Conservation (phyloP, 2,329 filamentous ascomycete genomes). For the Cordyceps javanica region DNA sequence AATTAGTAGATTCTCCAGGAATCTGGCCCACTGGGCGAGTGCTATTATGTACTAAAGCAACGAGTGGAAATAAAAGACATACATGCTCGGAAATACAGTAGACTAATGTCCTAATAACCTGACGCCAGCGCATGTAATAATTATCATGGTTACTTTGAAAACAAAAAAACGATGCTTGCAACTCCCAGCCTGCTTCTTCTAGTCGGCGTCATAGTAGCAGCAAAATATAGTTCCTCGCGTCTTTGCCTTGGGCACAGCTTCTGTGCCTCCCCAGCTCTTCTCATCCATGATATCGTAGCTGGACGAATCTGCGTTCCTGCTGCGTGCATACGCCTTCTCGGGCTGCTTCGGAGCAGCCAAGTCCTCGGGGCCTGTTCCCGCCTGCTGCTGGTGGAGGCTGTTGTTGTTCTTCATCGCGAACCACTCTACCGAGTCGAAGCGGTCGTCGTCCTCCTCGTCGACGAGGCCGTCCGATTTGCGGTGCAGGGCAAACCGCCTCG, state of each 20-base stretch:
- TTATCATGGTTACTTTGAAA: background rate
- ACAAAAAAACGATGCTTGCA: background rate
- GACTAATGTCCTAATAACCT: background rate
- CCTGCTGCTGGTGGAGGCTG: too few relatives aligned
- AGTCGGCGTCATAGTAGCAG: constrained; percentile 11
- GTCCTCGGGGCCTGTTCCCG: background rate
- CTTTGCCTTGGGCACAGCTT: background rate
- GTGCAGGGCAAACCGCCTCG: constrained; percentile 33
- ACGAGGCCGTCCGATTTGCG: constrained; percentile 20
- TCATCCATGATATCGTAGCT: background rate
- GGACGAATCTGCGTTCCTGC: background rate
- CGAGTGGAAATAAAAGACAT: background rate
- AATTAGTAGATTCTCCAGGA: background rate
- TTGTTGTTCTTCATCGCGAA: constrained; percentile 12
- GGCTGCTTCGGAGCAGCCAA: background rate
- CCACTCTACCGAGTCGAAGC: constrained; percentile 25
- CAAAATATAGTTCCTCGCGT: constrained; percentile 8
- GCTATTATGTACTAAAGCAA: background rate
- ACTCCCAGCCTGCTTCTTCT: background rate
- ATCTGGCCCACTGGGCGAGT: background rate
- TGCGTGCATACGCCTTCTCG: background rate
- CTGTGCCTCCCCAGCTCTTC: background rate
- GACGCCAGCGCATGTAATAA: background rate
- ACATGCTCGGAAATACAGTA: background rate
- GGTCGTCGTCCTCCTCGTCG: constrained; percentile 32